phyloP scores from a whole-genome alignment of 495 filamentous ascomycete species.

The Sordaria brevicollis region DNA sequence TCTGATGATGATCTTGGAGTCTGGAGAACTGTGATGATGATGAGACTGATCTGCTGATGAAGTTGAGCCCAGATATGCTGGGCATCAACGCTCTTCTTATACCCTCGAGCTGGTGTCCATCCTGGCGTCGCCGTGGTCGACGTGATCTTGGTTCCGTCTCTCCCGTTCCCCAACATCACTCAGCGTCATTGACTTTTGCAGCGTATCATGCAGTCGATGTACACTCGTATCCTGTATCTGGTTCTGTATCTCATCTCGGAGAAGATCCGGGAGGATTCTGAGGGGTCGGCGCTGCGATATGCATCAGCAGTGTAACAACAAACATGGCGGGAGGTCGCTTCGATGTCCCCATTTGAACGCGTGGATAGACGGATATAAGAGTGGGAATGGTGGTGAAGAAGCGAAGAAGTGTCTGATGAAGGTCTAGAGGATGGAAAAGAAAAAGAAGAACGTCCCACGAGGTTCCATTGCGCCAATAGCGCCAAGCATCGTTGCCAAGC shows the following conservation, averaged over 20 bases:
- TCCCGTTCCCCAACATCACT: background rate
- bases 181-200: background rate
- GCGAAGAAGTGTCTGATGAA: background rate
- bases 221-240: background rate
- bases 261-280: background rate
- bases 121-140: background rate
- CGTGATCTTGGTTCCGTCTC: background rate
- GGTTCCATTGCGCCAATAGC: background rate
- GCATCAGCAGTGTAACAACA: background rate
- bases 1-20: background rate
- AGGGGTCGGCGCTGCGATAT: background rate
- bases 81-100: background rate
- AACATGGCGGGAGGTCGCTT: background rate
- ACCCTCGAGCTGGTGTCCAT: background rate
- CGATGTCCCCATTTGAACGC: background rate
- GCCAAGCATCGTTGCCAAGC: background rate
- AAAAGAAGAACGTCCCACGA: background rate
- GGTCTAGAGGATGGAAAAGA: background rate
- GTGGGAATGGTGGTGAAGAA: background rate
- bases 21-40: background rate
- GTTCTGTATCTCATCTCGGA: background rate
- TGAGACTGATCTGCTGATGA: background rate
- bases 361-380: background rate
- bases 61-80: background rate
- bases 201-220: background rate